Base-by-base conservation (phyloP, 2,329 filamentous ascomycete species). In the Cladosporium oxysporum region DNA sequence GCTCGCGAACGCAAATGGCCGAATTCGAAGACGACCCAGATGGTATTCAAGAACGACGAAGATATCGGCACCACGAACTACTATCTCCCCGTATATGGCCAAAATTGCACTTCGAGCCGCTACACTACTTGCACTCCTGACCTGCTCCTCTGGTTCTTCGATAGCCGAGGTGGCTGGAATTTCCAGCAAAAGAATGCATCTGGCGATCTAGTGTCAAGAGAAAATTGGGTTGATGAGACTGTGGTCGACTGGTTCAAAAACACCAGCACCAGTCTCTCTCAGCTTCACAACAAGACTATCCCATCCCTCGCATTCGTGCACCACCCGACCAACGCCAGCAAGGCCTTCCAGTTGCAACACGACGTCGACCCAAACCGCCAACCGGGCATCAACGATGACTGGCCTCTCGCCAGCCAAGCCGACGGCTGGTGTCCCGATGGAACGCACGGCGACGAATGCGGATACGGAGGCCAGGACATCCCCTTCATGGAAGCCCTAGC, bases 81-180 rank as follows among this genome's bases (percentile, higher is more conserved):
- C 72, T 86, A 83, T 66, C 70, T 87, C 7, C 81, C 81, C 0
- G 75, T 88, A 2, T 86, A 83, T 70, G 84, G 83, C 71, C 80
- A 82, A 66, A 64, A 71, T 5, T 70, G 72, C 18, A 58, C 33
- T 11, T 58, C 66, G 57, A 23, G 65, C 66, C 12, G 59, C 55
- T 0, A 35, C 35, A 52, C 11, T 16, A 16, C 14, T 23, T 63
- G 58, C n/a, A 50, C 58, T 1, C 83, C 85, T 7, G 70, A 72
- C 8, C 71, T 82, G 8, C 71, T 92, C 0, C 79, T 92, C 1
- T 92, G 89, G 88, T 91, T 91, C 77, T 91, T 92, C 71, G 90
- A 92, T 71, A 85, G 82, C 64, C 81, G 85, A 18, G 88, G 88
- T 41, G 88, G 88, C 8, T 79, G 80, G 61, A 78, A 80, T 58